phyloP scores from a whole-genome alignment of 805 yeast species.

The Wickerhamomyces rabaulensis region DNA sequence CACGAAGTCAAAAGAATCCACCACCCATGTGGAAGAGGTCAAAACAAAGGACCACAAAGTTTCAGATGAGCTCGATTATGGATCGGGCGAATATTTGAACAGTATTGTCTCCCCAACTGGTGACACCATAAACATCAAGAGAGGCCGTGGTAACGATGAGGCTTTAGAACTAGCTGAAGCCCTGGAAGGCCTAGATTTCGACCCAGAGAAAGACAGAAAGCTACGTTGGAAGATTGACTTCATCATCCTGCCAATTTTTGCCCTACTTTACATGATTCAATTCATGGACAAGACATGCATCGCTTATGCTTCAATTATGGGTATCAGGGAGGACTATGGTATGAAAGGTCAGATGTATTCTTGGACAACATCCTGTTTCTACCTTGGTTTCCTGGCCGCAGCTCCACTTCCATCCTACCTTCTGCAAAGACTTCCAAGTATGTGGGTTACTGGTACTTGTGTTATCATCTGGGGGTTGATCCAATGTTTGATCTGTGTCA shows the following conservation, averaged over 20 bases:
- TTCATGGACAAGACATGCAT: conserved; percentile 38
- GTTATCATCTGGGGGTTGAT: conserved; percentile 44
- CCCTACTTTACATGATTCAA: conserved; percentile 26
- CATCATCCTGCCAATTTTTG: conserved; percentile 24
- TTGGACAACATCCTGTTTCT: conserved; percentile 45
- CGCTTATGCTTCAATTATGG: conserved; percentile 40
- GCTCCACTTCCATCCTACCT: conserved; percentile 39
- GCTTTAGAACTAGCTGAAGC: too few relatives aligned
- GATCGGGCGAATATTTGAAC: too few relatives aligned
- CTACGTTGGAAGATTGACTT: too few relatives aligned
- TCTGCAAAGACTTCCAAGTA: conserved; percentile 46
- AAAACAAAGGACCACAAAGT: too few relatives aligned
- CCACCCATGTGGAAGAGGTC: too few relatives aligned
- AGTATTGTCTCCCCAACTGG: too few relatives aligned
- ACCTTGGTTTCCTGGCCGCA: conserved; percentile 48
- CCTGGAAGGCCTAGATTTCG: too few relatives aligned
- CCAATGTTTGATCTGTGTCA: conserved; percentile 34
- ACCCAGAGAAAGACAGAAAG: too few relatives aligned
- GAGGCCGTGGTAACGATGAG: too few relatives aligned
- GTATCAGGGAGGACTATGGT: conserved; percentile 29
- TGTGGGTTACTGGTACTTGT: conserved; percentile 25
- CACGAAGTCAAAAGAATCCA: too few relatives aligned
- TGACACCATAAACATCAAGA: too few relatives aligned
- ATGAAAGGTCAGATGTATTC: conserved; percentile 38
- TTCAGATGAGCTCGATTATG: too few relatives aligned